Evolutionary conservation across 108 stramenopile species (phyloP), one percentile per base, ranked within the genome.

Genomic region (Stephanodiscus triporus): DNA sequence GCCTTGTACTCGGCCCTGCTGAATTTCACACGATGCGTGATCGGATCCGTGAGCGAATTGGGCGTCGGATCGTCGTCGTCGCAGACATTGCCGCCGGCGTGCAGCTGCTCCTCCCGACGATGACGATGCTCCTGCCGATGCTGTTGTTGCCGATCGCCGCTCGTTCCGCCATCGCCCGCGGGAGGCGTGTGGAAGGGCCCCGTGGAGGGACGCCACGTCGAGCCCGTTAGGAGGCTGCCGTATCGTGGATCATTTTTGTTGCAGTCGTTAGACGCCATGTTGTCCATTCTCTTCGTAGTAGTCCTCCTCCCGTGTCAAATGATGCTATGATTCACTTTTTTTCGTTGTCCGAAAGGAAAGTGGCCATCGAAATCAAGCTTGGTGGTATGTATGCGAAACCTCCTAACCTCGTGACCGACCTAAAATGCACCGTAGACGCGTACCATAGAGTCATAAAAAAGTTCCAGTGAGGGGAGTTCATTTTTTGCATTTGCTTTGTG

Each of bases 161-260:
- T 62, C 9, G 61, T 62, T 13, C 9, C n/a, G 22, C 61, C 71
- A 47, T 40, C 47, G 23, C 8, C 62, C 61, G 63, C 47, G 6
- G 71, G 62, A 1, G 37, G 43, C 16, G 43, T 26, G 23, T 54
- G 23, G 23, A 26, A 54, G 1, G 53, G 53, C 0, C 53, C 53
- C 53, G 53, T 16, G 2, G 53, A 54, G 26, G 53, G 53, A 54
- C 24, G 53, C 53, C 53, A 54, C 26, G 53, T 26, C 53, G 53
- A 54, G 23, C 53, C 53, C 10, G 53, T 26, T 26, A 54, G 53
- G 26, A 24, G 53, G 53, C 53, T 54, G 53, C 53, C 26, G 53
- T 24, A 11, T 54, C 26, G 53, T 45, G 0, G 43, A 17, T 45
- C 43, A 16, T 45, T 45, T 0, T 54, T 13, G 53, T 26, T 24